Evolutionary conservation across 2,329 filamentous ascomycete species (phyloP).

Genomic region (Talaromyces sp.): DNA sequence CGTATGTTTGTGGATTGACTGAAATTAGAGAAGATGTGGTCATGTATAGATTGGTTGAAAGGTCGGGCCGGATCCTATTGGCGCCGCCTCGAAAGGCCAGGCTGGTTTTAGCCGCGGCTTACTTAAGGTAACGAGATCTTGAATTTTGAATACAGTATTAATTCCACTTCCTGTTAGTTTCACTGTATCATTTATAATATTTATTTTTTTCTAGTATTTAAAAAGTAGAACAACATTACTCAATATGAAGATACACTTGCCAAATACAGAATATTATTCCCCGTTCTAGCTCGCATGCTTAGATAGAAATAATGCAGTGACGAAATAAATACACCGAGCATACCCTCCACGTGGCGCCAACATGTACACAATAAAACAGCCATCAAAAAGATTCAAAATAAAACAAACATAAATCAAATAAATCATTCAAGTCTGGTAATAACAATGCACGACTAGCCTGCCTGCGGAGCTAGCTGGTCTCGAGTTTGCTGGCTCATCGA

Average conservation of each 20-base stretch:
- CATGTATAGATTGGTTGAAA: neutral
- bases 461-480: constrained; percentile 22
- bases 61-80: constrained; percentile 3
- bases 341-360: neutral
- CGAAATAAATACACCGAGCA: neutral
- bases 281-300: neutral
- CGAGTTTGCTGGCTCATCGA: constrained; percentile 30
- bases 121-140: neutral
- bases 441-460: constrained; percentile 16
- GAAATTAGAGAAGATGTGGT: neutral
- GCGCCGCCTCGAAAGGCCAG: constrained; percentile 19
- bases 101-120: constrained; percentile 17
- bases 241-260: neutral
- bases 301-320: neutral
- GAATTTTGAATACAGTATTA: no score
- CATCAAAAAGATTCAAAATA: constrained; percentile 8
- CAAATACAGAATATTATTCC: neutral
- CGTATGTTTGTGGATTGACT: neutral
- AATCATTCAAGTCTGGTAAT: constrained; percentile 1
- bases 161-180: no score
- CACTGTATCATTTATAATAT: no score
- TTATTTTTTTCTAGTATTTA: no score
- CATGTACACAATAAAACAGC: constrained; percentile 13
- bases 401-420: constrained; percentile 7
- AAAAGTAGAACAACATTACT: no score